These are phyloP conservation scores for Salix viminalis DNA, from an alignment of 345 rosid species.

Conservation along the genomic window DNA sequence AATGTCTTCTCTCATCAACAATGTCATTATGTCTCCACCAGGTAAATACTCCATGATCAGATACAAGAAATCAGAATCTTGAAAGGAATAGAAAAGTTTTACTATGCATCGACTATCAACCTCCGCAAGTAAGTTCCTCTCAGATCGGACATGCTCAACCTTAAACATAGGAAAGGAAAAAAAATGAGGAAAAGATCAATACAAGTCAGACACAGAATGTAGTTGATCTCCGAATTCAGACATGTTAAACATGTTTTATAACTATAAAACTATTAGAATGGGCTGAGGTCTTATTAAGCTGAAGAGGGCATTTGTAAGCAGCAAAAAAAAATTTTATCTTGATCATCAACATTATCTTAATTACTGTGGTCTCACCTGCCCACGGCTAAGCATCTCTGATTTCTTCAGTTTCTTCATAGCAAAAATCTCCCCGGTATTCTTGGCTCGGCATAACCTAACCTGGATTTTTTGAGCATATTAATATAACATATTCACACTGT, in stretches of 20 bases:
- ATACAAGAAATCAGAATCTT: conserved; percentile 91
- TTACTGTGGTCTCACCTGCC: conserved; percentile 59
- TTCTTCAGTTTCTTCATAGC: conserved; percentile 97
- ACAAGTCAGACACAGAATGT: neutral
- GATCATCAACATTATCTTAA: neutral
- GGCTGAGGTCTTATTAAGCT: neutral
- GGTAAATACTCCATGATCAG: conserved; percentile 98
- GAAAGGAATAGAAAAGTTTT: conserved; percentile 89
- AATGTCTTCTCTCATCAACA: conserved; percentile 94
- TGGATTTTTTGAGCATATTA: conserved; percentile 24
- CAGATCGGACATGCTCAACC: conserved; percentile 99
- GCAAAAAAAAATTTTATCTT: neutral
- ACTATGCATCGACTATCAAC: conserved; percentile 95
- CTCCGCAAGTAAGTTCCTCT: conserved; percentile 95
- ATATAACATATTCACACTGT: neutral
- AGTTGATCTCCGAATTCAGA: neutral
- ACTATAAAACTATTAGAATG: neutral
- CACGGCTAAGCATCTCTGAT: conserved; percentile 99
- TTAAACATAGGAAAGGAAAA: conserved; percentile 20
- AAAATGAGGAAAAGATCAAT: conserved; percentile 1
- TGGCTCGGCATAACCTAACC: conserved; percentile 88
- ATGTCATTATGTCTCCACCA: conserved; percentile 98
- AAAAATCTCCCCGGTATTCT: conserved; percentile 74
- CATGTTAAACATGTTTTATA: neutral
- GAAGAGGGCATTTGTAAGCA: neutral